Base-by-base conservation (phyloP, 2,329 filamentous ascomycete species). In the Aspergillus phoenicis region DNA sequence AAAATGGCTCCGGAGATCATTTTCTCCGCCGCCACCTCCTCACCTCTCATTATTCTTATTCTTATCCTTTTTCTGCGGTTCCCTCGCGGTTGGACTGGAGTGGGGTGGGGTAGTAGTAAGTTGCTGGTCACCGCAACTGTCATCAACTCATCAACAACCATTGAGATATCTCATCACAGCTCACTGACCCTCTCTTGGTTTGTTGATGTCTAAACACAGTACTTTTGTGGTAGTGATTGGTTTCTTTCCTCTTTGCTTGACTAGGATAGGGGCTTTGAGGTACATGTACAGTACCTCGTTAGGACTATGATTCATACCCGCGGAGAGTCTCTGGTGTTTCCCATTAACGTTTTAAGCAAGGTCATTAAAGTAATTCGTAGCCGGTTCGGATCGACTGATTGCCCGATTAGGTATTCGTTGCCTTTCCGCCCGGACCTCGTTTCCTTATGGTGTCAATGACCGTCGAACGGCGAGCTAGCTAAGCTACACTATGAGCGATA, bases 71-170 rank as follows among this genome's bases (percentile, higher is more conserved):
- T 22, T 24, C 15, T 20, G 41, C 17, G 17, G 20, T 36, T 13
- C 33, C 11, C 11, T 36, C 33, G 33, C 28, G 15, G 26, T 17
- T 28, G 28, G 15, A n/a, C n/a, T 38, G 28, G 41, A 43, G 60
- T 52, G 62, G 60, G 60, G 33, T 36, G 33, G 33, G 33, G 33
- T 36, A 36, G 33, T 5, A 30, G 28, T 13, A 33, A 15, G 11
- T 15, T 62, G 54, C 30, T 47, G 45, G 28, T 51, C 60, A 64
- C 60, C 45, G 54, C 49, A 39, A 49, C 60, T 47, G 22, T 47
- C 36, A 43, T 48, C 57, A 52, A 36, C 48, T 47, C 36, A 36
- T 36, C 55, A 52, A 20, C 41, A 38, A 52, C 54, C 54, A n/a
- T 58, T 30, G 30, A 33, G 26, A 41, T 30, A 28, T 36, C 24